Percentiles rank a stretch among this genome's conserved stretches.
Conservation (phyloP, 352 stramenopile species). For the Pythium apleroticum region DNA sequence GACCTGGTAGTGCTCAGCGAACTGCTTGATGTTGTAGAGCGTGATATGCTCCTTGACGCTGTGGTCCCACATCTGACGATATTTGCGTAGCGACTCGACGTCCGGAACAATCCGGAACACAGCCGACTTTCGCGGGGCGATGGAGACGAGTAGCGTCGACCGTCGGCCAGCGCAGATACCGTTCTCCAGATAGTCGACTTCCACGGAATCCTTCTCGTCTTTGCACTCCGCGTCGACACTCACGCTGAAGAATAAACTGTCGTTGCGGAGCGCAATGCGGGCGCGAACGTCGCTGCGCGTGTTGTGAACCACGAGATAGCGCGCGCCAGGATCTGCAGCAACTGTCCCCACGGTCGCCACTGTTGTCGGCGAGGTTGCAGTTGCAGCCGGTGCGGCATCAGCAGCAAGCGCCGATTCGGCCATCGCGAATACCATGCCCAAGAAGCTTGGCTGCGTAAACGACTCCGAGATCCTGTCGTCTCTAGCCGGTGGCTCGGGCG, state of each 20-base stretch:
- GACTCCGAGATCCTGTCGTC: conserved; percentile 31
- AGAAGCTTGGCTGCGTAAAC: conserved; percentile 67
- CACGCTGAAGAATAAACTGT: conserved; percentile 86
- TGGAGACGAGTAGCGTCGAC: conserved; percentile 65
- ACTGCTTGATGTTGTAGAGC: conserved; percentile 90
- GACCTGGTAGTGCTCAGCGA: conserved; percentile 87
- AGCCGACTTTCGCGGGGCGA: conserved; percentile 51
- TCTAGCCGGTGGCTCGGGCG: conserved; percentile 34
- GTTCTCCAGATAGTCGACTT: conserved; percentile 67
- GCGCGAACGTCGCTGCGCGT: conserved; percentile 62
- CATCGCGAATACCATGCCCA: conserved; percentile 81
- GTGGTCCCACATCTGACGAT: conserved; percentile 85
- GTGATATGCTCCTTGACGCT: conserved; percentile 88
- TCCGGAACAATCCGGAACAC: conserved; percentile 77
- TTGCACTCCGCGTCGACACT: conserved; percentile 44
- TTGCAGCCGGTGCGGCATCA: conserved; percentile 30
- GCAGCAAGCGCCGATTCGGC: conserved; percentile 60
- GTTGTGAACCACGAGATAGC: conserved; percentile 80
- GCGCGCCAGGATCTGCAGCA: conserved; percentile 28
- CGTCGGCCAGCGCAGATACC: conserved; percentile 65
- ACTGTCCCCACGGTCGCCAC: background rate
- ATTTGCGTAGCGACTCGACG: conserved; percentile 63
- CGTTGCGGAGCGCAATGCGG: conserved; percentile 74
- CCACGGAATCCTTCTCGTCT: conserved; percentile 37
- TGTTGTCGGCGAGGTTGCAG: conserved; percentile 22